Evolutionary conservation across 768 basidiomycete species (phyloP), one percentile per base, ranked within the genome.

Genomic region (Suillus variegatus): DNA sequence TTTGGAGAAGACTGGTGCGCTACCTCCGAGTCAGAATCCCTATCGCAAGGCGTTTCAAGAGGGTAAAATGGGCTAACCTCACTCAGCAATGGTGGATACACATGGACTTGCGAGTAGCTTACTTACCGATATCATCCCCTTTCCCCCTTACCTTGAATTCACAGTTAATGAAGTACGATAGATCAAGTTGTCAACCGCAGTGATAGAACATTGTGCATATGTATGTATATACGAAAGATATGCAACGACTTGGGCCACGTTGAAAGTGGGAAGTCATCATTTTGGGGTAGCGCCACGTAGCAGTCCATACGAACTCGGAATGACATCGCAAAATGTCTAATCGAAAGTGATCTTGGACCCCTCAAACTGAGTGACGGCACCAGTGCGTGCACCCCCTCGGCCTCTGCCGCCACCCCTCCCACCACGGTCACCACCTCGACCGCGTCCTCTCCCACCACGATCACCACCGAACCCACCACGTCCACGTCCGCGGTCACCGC

Each of bases 1-100:
- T 56, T 81, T 99, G 68, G 93, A 95, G 74, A 87, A 82, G 76
- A 88, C 82, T 54, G 93, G 94, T 25, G 85, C 87, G 52, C 72
- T 94, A 40, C 84, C 86, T 13, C 80, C 86, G 22, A 82, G 80
- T 55, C 86, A 86, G 68, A 92, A 92, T 73, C 92, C 91, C 7
- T 85, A 93, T 67, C 83, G 92, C 62, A 88, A 85, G 73, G 92
- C 89, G 1, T 82, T 92, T 20, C 83, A 84, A 67, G 58, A 65
- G 36, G 60, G 70, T 6, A 74, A 61, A 61, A 62, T 62, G 61
- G 61, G 60, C 13, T 64, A 13, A 64, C 8, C 32, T 60, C 35
- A 18, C 16, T 41, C 13, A 56, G 20, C 7, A 35, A 40, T 16
- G 5, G 16, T 36, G 25, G 10, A 60, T 28, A 13, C 38, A 32